phyloP scores from a whole-genome alignment of 225 moss, liverwort and hornwort genomes.

The Physcomitrellopsis africana region DNA sequence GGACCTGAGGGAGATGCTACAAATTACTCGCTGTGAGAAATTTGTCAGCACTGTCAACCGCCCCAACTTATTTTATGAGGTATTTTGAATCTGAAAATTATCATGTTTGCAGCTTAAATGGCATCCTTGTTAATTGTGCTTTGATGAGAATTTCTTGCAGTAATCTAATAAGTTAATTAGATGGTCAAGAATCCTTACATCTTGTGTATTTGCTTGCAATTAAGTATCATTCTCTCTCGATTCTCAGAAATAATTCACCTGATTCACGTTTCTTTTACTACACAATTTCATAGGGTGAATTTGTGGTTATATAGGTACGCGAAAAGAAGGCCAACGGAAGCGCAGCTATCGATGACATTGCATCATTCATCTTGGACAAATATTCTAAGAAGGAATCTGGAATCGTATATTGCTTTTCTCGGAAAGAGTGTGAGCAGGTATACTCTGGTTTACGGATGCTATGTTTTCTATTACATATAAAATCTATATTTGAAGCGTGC shows the following conservation, averaged over 20 bases:
- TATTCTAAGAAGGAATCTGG: slow-evolving; percentile 87
- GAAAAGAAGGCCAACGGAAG: slow-evolving; percentile 87
- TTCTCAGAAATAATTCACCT: not conserved
- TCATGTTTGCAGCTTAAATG: slow-evolving; percentile 19
- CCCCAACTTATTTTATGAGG: slow-evolving; percentile 96
- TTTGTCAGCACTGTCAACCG: slow-evolving; percentile 96
- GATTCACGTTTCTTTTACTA: not conserved
- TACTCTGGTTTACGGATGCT: slow-evolving; percentile 14
- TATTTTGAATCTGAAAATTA: slow-evolving; percentile 29
- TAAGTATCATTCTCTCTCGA: not conserved
- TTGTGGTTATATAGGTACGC: slow-evolving; percentile 62
- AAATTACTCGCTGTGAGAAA: slow-evolving; percentile 81
- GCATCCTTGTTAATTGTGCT: slow-evolving; percentile 15
- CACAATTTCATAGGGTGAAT: slow-evolving; percentile 27
- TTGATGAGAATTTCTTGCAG: not conserved
- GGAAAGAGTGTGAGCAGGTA: slow-evolving; percentile 97
- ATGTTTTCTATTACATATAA: slow-evolving; percentile 6
- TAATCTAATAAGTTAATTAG: not conserved
- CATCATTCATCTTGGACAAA: slow-evolving; percentile 80
- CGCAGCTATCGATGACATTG: slow-evolving; percentile 90
- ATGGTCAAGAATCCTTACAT: not conserved
- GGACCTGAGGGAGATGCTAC: slow-evolving; percentile 92
- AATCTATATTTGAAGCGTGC: slow-evolving; percentile 2
- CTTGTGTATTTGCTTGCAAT: slow-evolving; percentile 11
- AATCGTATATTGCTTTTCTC: slow-evolving; percentile 95